Base-by-base conservation (phyloP, 148 eudicot genomes). In the Arbutus unedo region DNA sequence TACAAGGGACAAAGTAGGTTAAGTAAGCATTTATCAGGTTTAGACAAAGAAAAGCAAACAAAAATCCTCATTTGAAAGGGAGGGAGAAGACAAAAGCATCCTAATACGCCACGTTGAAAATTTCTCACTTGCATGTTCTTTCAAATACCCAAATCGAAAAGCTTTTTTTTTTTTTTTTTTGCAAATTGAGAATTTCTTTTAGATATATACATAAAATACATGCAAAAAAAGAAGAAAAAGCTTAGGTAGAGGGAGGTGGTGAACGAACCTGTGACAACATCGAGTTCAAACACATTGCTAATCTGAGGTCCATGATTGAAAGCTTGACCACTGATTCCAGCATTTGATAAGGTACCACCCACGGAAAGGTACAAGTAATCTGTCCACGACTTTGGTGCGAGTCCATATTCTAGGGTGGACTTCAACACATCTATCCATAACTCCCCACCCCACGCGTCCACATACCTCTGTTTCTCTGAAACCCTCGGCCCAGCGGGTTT, bases 271-370 rank as follows among this genome's bases (percentile, higher is more conserved):
- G 98, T 96, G 49, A 96, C 94, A 16, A 94, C 98, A 16, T 96
- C 95, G 10, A 96, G 90, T 31, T 93, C 91, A 79, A 80, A 73
- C 60, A 94, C 98, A 85, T 94, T 96, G 83, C 87, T 86, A 79
- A 96, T 93, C 81, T 96, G 99, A 85, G 99, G 99, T 14, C 99
- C 99, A 79, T 94, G 89, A 85, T 93, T 90, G 76, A 94, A 96
- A 47, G 98, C 98, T 73, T 96, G 99, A 0, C 99, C 99, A 81
- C 99, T 96, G 59, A 96, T 96, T n/a, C 99, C 99, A 21, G 92
- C 99, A 88, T 96, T 96, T 2, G 98, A 96, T 78, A 96, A 84
- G 16, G 99, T 96, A 76, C 99, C 99, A 0, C 99, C 99, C 9
- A 96, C 99, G 21, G 95, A 90, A 7, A 96, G 89, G 87, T 96